Evolutionary conservation across 2,329 filamentous ascomycete genomes (phyloP).

Genomic region (Botrytis byssoidea): DNA sequence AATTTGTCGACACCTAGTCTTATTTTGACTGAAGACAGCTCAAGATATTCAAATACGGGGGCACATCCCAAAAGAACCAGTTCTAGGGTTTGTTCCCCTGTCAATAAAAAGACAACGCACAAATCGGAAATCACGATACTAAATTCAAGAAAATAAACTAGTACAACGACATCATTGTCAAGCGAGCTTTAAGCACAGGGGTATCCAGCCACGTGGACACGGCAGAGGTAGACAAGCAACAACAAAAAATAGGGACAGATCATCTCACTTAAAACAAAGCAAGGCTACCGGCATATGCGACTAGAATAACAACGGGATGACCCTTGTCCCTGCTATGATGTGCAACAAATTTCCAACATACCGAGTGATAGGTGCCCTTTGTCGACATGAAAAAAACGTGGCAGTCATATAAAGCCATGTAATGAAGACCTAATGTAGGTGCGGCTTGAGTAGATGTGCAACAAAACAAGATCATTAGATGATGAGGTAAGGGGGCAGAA

Average conservation of each 20-base stretch:
- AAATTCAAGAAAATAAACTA: conserved; percentile 1
- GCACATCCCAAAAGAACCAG: not conserved
- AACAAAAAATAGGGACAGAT: not conserved
- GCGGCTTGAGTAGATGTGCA: conserved; percentile 19
- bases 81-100: not conserved
- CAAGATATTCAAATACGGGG: not conserved
- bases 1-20: not conserved
- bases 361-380: not conserved
- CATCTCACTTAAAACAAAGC: not conserved
- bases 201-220: conserved; percentile 6
- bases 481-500: not conserved
- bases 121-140: not conserved
- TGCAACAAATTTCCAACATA: conserved; percentile 12
- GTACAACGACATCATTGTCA: conserved; percentile 1
- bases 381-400: not conserved
- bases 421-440: not conserved
- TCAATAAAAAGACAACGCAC: conserved; percentile 2
- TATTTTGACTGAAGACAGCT: not conserved
- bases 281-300: not conserved
- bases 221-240: conserved; percentile 11
- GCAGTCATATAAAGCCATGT: not conserved
- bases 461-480: not conserved
- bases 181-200: not conserved
- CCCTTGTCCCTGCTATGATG: conserved; percentile 14
- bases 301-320: not conserved